Evolutionary conservation across 441 rosid genomes (phyloP).

Genomic region (Croton setiger): DNA sequence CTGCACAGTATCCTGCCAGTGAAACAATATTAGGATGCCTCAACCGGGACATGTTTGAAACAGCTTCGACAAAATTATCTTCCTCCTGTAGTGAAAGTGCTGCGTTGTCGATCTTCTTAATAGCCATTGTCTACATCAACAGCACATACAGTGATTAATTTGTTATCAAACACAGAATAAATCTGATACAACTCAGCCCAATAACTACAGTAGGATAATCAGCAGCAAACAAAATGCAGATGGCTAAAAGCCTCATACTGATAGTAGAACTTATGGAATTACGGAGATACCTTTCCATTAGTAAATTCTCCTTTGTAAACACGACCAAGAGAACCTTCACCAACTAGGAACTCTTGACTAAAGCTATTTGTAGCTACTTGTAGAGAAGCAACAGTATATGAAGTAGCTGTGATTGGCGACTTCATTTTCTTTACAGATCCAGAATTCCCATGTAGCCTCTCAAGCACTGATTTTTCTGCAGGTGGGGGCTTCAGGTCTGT

Average conservation of each 20-base stretch:
- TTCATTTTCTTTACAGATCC: constrained; percentile 68
- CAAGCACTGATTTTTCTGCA: constrained; percentile 58
- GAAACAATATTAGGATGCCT: constrained; percentile 90
- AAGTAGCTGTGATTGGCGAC: constrained; percentile 78
- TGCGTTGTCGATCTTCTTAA: constrained; percentile 91
- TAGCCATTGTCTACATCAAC: constrained; percentile 58
- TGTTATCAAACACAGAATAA: background rate
- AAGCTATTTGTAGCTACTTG: constrained; percentile 91
- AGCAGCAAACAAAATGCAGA: background rate
- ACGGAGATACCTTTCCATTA: constrained; percentile 65
- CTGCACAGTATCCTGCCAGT: constrained; percentile 80
- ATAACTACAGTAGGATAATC: background rate
- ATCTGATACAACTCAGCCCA: no score
- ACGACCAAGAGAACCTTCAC: constrained; percentile 98
- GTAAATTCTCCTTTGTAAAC: constrained; percentile 88
- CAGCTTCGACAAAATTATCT: constrained; percentile 85
- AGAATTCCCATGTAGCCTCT: constrained; percentile 55
- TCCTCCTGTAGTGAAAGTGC: constrained; percentile 90
- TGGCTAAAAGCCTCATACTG: background rate
- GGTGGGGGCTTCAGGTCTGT: constrained; percentile 72
- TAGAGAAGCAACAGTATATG: constrained; percentile 78
- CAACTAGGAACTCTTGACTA: constrained; percentile 80
- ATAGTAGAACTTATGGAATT: background rate
- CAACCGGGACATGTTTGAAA: constrained; percentile 84
- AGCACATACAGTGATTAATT: constrained; percentile 17